Percentiles rank a stretch among this genome's conserved stretches.
These are phyloP conservation scores for Punica granatum DNA, from an alignment of 345 rosid species.

Conservation along the genomic window DNA sequence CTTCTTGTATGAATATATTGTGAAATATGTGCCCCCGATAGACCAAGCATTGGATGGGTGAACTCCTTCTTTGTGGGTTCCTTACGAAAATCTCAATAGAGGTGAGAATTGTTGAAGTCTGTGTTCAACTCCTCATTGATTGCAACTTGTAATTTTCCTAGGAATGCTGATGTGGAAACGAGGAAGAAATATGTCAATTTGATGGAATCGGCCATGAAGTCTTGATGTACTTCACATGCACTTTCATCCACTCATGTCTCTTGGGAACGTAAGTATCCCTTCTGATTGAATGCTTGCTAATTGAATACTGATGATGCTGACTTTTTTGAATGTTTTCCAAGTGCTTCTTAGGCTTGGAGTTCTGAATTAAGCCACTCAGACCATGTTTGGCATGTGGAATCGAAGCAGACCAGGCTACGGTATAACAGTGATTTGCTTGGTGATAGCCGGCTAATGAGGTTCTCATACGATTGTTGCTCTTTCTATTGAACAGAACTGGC, in stretches of 20 bases:
- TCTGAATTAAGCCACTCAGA: no score
- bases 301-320: background rate
- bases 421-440: no score
- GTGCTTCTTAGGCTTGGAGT: no score
- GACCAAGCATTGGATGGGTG: background rate
- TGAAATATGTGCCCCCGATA: background rate
- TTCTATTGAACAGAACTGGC: constrained; percentile 48
- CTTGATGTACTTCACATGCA: constrained; percentile 66
- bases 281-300: background rate
- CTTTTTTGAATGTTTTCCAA: no score
- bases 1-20: background rate
- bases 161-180: constrained; percentile 63
- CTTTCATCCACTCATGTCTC: constrained; percentile 93
- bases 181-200: constrained; percentile 62
- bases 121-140: background rate
- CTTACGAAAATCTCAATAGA: background rate
- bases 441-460: no score
- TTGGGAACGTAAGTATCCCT: constrained; percentile 70
- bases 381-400: no score
- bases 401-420: no score
- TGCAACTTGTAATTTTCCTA: constrained; percentile 14
- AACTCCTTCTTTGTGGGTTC: background rate
- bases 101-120: background rate
- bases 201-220: constrained; percentile 61
- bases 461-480: background rate